These are phyloP conservation scores for Aspergillus ruber DNA, from an alignment of 2,329 filamentous ascomycete species.

Conservation along the genomic window DNA sequence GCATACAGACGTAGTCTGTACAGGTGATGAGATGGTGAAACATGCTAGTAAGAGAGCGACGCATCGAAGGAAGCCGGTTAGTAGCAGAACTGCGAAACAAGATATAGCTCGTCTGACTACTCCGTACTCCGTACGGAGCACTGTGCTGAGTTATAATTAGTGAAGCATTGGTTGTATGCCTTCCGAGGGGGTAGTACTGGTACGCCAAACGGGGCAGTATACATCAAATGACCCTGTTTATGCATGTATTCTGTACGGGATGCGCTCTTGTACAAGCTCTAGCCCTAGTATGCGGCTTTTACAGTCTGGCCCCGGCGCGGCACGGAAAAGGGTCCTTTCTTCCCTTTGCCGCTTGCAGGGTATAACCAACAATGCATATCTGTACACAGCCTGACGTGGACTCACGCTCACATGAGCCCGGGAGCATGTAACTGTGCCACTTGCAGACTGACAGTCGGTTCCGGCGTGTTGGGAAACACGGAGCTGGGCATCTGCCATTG, in stretches of 20 bases:
- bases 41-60: not conserved
- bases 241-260: not conserved
- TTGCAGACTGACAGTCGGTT: not conserved
- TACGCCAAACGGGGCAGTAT: not conserved
- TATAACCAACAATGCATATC: not conserved
- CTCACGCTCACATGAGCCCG: not conserved
- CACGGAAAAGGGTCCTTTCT: not conserved
- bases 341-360: not conserved
- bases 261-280: not conserved
- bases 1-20: not conserved
- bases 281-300: not conserved
- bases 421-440: not conserved
- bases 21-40: not conserved
- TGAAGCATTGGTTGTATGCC: not conserved
- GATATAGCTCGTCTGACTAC: not conserved
- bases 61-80: too few relatives aligned
- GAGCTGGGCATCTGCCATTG: not conserved
- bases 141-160: not conserved
- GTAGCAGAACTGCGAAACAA: not conserved
- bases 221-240: not conserved
- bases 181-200: not conserved
- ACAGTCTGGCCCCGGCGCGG: not conserved
- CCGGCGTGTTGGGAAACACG: not conserved
- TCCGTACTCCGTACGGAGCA: not conserved
- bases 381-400: not conserved